Evolutionary conservation across 306 rosid species (phyloP), one percentile per base, ranked within the genome.

Genomic region (Luffa aegyptiaca): DNA sequence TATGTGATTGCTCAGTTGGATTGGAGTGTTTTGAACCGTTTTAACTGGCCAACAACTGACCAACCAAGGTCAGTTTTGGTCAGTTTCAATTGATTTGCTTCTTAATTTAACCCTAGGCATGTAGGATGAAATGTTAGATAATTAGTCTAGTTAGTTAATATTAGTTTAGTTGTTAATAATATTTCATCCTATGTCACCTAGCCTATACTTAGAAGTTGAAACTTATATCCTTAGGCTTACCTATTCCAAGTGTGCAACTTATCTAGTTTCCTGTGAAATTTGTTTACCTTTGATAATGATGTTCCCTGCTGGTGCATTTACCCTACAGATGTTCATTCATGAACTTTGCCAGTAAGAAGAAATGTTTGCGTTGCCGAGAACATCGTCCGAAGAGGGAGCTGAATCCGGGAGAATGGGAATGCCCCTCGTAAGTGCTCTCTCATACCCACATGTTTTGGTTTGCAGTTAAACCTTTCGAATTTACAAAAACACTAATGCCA

Each of bases 321-420:
- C 80, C 80, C 20, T 86, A 81, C 88, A 95, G 99, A 86, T 93
- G 99, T 36, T 83, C 77, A n/a, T 90, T 88, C 90, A 86, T 93
- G 97, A 95, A 95, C 82, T 95, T 85, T 36, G 87, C 97, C 17
- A 83, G 88, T 75, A 95, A 89, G 10, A 77, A n/a, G 84, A 88
- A 87, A 79, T 93, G 99, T 80, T 44, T 87, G 49, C 93, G 88
- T 16, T 95, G 99, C 83, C 86, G 71, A 73, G 92, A 86, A 83
- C 45, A 70, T 62, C 89, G 90, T 11, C 90, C 97, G 81, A 84
- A 76, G 81, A 82, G 82, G 81, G 77, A 56, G 31, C 80, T 84
- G 44, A 87, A 82, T 42, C 84, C 84, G 21, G 92, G 91, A 52
- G 97, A 95, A 6, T 95, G 99, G 97, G 87, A 78, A 85, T 93